These are phyloP conservation scores for Yarrowia galli DNA, from an alignment of 1,139 yeast genomes.

Conservation along the genomic window DNA sequence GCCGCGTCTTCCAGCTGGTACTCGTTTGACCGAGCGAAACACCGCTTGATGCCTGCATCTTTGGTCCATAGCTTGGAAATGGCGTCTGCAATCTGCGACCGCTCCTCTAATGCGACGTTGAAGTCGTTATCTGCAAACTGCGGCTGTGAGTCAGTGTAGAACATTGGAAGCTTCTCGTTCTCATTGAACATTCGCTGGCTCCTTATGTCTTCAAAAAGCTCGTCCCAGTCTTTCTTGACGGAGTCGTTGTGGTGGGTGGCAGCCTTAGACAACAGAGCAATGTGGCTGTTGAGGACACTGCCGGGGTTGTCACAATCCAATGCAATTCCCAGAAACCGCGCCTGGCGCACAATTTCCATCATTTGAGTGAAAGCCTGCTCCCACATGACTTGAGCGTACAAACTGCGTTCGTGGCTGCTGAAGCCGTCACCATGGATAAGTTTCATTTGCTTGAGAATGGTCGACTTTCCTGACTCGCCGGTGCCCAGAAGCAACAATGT, in stretches of 20 bases:
- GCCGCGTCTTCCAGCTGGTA: slow-evolving; percentile 87
- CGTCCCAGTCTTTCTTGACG: not conserved
- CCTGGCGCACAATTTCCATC: slow-evolving; percentile 71
- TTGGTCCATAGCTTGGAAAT: slow-evolving; percentile 68
- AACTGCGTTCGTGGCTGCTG: slow-evolving; percentile 75
- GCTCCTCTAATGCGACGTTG: not conserved
- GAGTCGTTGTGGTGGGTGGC: not conserved
- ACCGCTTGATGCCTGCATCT: slow-evolving; percentile 70
- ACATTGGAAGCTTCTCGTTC: slow-evolving; percentile 12
- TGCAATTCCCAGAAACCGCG: slow-evolving; percentile 44
- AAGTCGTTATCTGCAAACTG: not conserved
- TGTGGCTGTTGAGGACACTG: not conserved
- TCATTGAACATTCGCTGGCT: not conserved
- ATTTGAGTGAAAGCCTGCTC: slow-evolving; percentile 89
- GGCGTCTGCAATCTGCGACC: slow-evolving; percentile 68
- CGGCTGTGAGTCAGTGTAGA: slow-evolving; percentile 1
- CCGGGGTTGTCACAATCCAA: slow-evolving; percentile 44
- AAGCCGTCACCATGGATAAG: slow-evolving; percentile 88
- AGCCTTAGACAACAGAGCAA: not conserved
- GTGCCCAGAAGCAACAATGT: slow-evolving; percentile 73
- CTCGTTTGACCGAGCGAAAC: slow-evolving; percentile 70
- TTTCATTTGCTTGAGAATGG: slow-evolving; percentile 92
- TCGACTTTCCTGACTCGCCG: slow-evolving; percentile 96
- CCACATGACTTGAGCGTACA: slow-evolving; percentile 93
- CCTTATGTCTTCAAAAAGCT: not conserved